Evolutionary conservation across 2,329 filamentous ascomycete species (phyloP), one percentile per base, ranked within the genome.

Genomic region (Aspergillus pseudoterreus): DNA sequence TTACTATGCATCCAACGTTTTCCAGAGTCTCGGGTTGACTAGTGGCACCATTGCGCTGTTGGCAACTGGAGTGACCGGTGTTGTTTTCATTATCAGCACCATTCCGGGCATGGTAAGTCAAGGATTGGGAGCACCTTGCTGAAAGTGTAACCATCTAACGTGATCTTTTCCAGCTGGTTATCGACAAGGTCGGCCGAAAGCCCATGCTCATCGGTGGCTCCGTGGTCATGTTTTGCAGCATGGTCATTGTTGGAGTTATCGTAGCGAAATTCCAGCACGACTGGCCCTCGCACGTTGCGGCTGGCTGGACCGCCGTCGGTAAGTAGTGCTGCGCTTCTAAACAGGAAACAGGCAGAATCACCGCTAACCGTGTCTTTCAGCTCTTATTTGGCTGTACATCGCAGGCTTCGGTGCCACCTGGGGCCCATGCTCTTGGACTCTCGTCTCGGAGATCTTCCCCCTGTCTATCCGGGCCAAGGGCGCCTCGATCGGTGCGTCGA

Each of bases 1-100:
- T 11, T 78, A 80, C 53, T 57, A 71, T 62, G 57, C 70, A 48
- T 66, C 68, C n/a, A 62, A 64, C 56, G 60, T 76, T 50, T 65
- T 74, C 22, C 32, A 63, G 3, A 63, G 61, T 9, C 69, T 72
- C 1, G 59, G 69, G n/a, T 54, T 70, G 12, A 69, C 68, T 1
- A 57, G 64, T 17, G 63, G 65, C 4, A 70, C 65, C 2, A 63
- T 63, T 43, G 64, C 64, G 4, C 58, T 70, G 6, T 53, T 71
- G 10, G 68, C 68, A 1, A 70, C 67, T 12, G 67, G 67, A 43
- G 67, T 70, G 15, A 67, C 64, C 2, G 67, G 67, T 8, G 61
- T 67, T 4, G 63, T 70, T 0, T 66, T 69, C 46, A 46, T 69
- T 15, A 58, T 68, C 35, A 60, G 58, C 41, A 70, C 67, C 1